Evolutionary conservation across 257 asterid species (phyloP).

Genomic region (Solanum piurae): DNA sequence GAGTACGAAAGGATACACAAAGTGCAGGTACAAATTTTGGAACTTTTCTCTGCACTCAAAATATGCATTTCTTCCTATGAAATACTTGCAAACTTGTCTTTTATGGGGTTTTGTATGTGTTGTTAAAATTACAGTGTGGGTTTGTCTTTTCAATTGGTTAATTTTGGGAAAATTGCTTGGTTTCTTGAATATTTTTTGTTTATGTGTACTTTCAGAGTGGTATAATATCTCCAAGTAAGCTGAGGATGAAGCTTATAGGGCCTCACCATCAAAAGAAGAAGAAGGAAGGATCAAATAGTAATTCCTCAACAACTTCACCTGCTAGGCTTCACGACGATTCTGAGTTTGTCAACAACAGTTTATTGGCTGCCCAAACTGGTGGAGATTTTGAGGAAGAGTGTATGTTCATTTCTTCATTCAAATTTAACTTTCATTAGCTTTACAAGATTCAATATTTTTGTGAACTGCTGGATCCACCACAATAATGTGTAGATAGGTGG

Average conservation of each 20-base stretch:
- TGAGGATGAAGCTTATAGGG: constrained; percentile 84
- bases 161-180: background rate
- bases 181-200: background rate
- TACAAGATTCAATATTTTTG: background rate
- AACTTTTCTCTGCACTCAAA: background rate
- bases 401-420: constrained; percentile 3
- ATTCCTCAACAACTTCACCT: constrained; percentile 95
- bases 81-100: background rate
- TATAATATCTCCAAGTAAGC: constrained; percentile 76
- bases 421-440: background rate
- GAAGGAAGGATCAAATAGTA: constrained; percentile 66
- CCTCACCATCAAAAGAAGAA: constrained; percentile 53
- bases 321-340: constrained; percentile 55
- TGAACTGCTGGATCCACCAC: background rate
- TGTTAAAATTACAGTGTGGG: background rate
- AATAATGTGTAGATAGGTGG: background rate
- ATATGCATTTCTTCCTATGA: background rate
- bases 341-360: constrained; percentile 67
- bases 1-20: constrained; percentile 98
- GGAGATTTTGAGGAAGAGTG: constrained; percentile 54
- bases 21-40: constrained; percentile 43
- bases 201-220: constrained; percentile 48
- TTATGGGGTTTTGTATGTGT: background rate
- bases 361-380: constrained; percentile 47
- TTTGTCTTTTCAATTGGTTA: background rate